phyloP scores from a whole-genome alignment of 257 asterid species.

The Jacaranda copaia region DNA sequence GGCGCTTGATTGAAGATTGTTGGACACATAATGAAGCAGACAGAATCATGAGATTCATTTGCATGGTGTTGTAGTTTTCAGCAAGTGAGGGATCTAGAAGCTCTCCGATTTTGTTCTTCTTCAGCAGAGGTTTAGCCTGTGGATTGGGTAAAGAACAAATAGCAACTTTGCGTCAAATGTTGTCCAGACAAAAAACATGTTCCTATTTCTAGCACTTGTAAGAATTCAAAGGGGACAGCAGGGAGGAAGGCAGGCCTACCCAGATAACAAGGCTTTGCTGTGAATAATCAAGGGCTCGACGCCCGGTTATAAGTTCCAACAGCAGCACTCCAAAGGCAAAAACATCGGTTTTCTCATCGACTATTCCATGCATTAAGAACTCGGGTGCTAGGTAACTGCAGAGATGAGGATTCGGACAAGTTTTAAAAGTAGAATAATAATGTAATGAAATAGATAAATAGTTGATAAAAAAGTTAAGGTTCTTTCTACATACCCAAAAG shows the following conservation, averaged over 20 bases:
- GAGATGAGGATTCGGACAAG: slow-evolving; percentile 22
- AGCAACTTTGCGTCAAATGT: slow-evolving; percentile 14
- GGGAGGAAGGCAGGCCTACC: slow-evolving; percentile 55
- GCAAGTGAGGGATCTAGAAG: slow-evolving; percentile 80
- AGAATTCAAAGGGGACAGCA: background rate
- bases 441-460: background rate
- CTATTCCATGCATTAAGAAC: slow-evolving; percentile 96
- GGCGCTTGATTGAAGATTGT: slow-evolving; percentile 79
- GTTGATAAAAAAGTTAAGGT: background rate
- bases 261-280: slow-evolving; percentile 97
- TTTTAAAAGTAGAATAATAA: background rate
- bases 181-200: background rate
- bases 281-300: slow-evolving; percentile 90
- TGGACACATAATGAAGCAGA: slow-evolving; percentile 88
- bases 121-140: slow-evolving; percentile 89
- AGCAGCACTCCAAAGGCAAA: slow-evolving; percentile 89
- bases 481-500: slow-evolving; percentile 59
- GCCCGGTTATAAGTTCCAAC: slow-evolving; percentile 90
- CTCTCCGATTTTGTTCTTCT: slow-evolving; percentile 79
- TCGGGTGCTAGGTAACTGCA: slow-evolving; percentile 93
- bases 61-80: slow-evolving; percentile 57
- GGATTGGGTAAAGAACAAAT: slow-evolving; percentile 4
- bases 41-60: slow-evolving; percentile 82
- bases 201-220: background rate
- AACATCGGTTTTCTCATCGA: slow-evolving; percentile 87